phyloP scores from a whole-genome alignment of 176 grass and related monocot species.

The Zizania latifolia region DNA sequence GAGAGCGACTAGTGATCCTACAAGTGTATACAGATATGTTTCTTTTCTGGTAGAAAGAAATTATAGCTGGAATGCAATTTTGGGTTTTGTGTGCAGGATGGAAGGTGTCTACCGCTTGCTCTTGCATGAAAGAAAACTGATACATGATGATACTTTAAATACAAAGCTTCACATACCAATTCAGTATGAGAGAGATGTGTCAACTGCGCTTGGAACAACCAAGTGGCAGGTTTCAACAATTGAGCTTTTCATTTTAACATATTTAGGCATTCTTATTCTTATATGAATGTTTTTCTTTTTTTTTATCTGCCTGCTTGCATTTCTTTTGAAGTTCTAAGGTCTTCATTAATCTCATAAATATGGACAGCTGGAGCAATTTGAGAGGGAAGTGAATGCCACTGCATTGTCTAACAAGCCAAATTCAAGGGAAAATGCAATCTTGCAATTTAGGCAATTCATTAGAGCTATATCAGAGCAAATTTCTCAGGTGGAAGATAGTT shows the following conservation, averaged over 20 bases:
- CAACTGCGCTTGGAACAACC: conserved; percentile 69
- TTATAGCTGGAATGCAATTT: neutral
- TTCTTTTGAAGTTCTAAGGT: conserved; percentile 24
- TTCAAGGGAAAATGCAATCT: conserved; percentile 86
- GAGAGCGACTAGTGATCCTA: too few relatives aligned
- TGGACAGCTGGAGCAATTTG: conserved; percentile 87
- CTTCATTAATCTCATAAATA: conserved; percentile 22
- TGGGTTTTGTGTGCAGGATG: conserved; percentile 55
- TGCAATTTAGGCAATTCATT: conserved; percentile 79
- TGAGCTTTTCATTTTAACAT: conserved; percentile 13
- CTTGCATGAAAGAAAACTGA: conserved; percentile 71
- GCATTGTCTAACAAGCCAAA: conserved; percentile 60
- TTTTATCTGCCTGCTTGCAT: neutral
- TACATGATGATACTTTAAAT: conserved; percentile 39
- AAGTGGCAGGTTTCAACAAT: conserved; percentile 72
- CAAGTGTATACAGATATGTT: neutral
- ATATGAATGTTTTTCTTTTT: conserved; percentile 1
- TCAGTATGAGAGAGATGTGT: conserved; percentile 62
- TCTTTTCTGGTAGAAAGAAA: neutral
- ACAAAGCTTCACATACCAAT: conserved; percentile 45
- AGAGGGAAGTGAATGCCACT: conserved; percentile 67
- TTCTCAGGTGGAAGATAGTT: conserved; percentile 47
- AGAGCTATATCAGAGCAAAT: conserved; percentile 69
- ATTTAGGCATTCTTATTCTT: neutral
- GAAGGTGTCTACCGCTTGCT: conserved; percentile 67